Evolutionary conservation across 2,329 filamentous ascomycete genomes (phyloP), one percentile per base, ranked within the genome.

Genomic region (Neofusicoccum kwambonambiense): DNA sequence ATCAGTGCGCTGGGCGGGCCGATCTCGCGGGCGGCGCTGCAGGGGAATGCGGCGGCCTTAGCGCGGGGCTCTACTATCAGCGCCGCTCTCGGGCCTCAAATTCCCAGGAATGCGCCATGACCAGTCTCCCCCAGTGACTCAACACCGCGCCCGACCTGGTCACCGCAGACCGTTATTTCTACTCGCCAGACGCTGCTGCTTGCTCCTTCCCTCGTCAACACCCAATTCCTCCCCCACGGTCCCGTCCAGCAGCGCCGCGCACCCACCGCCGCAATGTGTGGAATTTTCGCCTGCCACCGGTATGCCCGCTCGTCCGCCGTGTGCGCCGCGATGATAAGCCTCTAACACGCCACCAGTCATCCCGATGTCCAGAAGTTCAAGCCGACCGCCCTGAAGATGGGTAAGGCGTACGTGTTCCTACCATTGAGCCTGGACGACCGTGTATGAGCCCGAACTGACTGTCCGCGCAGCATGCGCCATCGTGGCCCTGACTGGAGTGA

Each of bases 401-500:
- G 93, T 71, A 97, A 97, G 86, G 90, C 92, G 92, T 96, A 87
- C 80, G 91, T 87, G 56, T 62, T 27, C 42, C 44, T 42, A 45
- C 51, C 42, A 52, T 45, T 15, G 13, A 54, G 6, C 34, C 50
- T 52, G 50, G 47, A 63, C 13, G 13, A 54, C 5, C 34, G 47
- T 52, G 50, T 44, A 63, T 31, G 44, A 60, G 34, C 31, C 64
- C 50, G 67, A 68, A 74, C 73, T 76, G 72, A 74, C 70, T 82
- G 70, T 70, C 66, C 74, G 69, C 71, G 72, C 78, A 96, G 92
- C 77, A 87, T 97, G 76, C 93, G 96, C 74, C 95, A 99, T 82
- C 90, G 95, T 80, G 95, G 95, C 73, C 95, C 95, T 74, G 95
- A 99, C 84, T 99, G 95, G 95, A 97, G 92, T 95, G 84, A 90